These are phyloP conservation scores for Cercospora janseana DNA, from an alignment of 2,329 filamentous ascomycete genomes.

Conservation along the genomic window DNA sequence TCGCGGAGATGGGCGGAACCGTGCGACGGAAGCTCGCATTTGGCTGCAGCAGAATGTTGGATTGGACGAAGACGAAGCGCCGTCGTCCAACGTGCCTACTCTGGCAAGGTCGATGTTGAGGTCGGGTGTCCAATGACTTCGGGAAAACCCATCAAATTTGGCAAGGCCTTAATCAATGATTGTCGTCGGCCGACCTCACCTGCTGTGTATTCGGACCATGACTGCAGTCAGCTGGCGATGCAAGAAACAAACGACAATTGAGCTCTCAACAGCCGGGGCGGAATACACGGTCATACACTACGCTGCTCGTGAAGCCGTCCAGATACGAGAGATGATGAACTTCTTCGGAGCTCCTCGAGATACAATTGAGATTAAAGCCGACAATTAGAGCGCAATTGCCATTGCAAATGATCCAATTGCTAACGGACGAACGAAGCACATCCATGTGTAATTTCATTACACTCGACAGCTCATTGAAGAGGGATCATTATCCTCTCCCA, in stretches of 20 bases:
- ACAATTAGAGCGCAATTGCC: neutral
- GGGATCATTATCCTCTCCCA: no score
- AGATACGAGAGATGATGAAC: neutral
- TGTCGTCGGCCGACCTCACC: no score
- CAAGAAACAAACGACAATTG: conserved; percentile 6
- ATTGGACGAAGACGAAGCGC: neutral
- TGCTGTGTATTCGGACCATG: no score
- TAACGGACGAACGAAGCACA: neutral
- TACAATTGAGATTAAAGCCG: neutral
- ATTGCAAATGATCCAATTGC: neutral
- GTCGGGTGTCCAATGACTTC: no score
- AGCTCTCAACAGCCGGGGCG: neutral
- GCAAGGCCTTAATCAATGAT: no score
- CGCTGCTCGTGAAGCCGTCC: neutral
- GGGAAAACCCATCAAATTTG: no score
- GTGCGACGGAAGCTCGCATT: conserved; percentile 19
- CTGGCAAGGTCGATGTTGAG: no score
- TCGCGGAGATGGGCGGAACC: conserved; percentile 46
- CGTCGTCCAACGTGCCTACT: no score
- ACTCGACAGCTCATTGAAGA: neutral
- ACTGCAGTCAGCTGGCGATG: conserved; percentile 4
- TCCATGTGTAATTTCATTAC: neutral
- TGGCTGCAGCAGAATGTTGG: neutral
- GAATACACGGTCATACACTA: neutral
- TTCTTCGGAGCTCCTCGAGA: neutral